These are phyloP conservation scores for Leucoagaricus sp. DNA, from an alignment of 1,284 basidiomycete genomes.

Conservation along the genomic window DNA sequence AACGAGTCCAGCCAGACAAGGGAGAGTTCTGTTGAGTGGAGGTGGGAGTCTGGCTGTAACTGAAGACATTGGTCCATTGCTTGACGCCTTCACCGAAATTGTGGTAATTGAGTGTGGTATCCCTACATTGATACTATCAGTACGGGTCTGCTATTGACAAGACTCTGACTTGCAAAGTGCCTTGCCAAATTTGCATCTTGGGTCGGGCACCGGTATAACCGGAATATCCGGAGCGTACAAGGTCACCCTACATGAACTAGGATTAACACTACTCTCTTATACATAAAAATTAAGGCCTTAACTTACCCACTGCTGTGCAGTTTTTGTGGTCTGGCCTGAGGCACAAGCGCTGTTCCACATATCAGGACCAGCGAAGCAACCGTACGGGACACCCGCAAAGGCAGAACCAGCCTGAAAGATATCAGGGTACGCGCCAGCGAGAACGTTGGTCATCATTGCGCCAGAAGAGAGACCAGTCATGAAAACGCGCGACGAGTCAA, in stretches of 20 bases:
- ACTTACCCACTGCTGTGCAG: slow-evolving; percentile 50
- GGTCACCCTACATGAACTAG: slow-evolving; percentile 37
- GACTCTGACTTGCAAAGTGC: slow-evolving; percentile 42
- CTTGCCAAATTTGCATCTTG: slow-evolving; percentile 58
- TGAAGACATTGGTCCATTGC: slow-evolving; percentile 52
- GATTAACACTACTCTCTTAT: neutral
- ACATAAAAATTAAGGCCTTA: neutral
- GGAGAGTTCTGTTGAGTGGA: slow-evolving; percentile 40
- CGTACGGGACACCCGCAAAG: slow-evolving; percentile 56
- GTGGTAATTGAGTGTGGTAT: slow-evolving; percentile 51
- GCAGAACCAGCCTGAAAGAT: slow-evolving; percentile 50
- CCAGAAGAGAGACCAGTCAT: slow-evolving; percentile 55
- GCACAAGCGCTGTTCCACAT: slow-evolving; percentile 54
- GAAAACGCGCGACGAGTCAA: slow-evolving; percentile 47
- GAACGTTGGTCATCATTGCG: slow-evolving; percentile 64
- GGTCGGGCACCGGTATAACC: slow-evolving; percentile 53
- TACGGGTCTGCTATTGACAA: neutral
- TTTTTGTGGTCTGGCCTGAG: slow-evolving; percentile 43
- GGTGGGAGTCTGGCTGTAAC: slow-evolving; percentile 39
- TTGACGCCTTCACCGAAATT: slow-evolving; percentile 54
- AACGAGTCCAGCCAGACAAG: slow-evolving; percentile 43
- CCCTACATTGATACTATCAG: slow-evolving; percentile 26
- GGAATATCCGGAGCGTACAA: slow-evolving; percentile 48
- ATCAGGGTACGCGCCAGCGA: slow-evolving; percentile 56
- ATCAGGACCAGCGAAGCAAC: slow-evolving; percentile 50